Evolutionary conservation across 2,329 filamentous ascomycete species (phyloP).

Genomic region (Talaromyces funiculosus): DNA sequence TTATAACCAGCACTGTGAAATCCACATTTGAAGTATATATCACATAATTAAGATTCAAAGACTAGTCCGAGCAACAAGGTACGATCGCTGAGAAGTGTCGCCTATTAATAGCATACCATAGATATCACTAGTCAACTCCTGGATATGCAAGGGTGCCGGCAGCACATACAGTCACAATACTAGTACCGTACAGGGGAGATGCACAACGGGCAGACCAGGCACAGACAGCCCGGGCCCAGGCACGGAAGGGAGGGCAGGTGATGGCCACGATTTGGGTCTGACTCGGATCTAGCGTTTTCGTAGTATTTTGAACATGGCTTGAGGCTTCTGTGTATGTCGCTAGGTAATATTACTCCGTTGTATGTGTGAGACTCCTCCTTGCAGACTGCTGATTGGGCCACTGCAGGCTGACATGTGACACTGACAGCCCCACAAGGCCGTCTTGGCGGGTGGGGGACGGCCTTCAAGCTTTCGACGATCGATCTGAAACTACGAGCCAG

Average conservation of each 20-base stretch:
- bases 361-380: neutral
- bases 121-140: neutral
- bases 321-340: too few species aligned
- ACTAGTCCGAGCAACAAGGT: too few species aligned
- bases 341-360: too few species aligned
- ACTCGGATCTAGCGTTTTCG: neutral
- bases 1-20: too few species aligned
- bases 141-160: conserved; percentile 1
- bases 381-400: neutral
- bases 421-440: neutral
- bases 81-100: neutral
- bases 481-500: too few species aligned
- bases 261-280: neutral
- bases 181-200: neutral
- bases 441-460: neutral
- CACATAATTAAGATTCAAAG: too few species aligned
- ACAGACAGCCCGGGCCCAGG: neutral
- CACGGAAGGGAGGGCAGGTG: conserved; percentile 1
- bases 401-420: neutral
- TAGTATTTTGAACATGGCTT: too few species aligned
- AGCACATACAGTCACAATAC: neutral
- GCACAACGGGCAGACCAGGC: conserved; percentile 1
- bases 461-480: conserved; percentile 2
- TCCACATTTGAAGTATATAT: too few species aligned
- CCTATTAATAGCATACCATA: neutral